A percentile compares a stretch with the other conserved stretches of the same genome.
Evolutionary conservation across 352 stramenopile genomes (phyloP).

Genomic region (Albugo candida): DNA sequence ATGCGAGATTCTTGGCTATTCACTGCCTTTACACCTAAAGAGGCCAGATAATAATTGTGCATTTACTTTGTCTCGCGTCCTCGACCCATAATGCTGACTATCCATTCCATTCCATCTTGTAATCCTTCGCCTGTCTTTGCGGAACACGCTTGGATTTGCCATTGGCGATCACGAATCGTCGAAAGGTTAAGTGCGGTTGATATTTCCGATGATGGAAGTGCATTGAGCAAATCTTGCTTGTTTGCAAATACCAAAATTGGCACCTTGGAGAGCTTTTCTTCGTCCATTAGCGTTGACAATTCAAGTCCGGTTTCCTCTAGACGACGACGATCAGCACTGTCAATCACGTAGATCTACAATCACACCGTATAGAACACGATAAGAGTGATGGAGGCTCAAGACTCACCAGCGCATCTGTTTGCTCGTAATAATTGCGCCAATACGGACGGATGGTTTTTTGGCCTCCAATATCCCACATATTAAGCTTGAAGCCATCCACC

Average conservation of each 20-base stretch:
- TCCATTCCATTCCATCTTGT: conserved; percentile 77
- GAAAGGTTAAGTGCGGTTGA: conserved; percentile 79
- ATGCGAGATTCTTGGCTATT: no score
- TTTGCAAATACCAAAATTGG: conserved; percentile 92
- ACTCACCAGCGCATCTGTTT: conserved; percentile 82
- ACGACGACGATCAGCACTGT: conserved; percentile 80
- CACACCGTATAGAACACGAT: not conserved
- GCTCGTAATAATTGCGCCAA: conserved; percentile 99
- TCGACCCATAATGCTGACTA: conserved; percentile 65
- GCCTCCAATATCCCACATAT: conserved; percentile 97
- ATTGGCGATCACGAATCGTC: conserved; percentile 76
- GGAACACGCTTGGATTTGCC: conserved; percentile 81
- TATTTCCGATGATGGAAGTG: conserved; percentile 77
- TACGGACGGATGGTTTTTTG: conserved; percentile 98
- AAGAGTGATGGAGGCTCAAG: not conserved
- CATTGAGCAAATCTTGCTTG: conserved; percentile 91
- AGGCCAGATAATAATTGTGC: no score
- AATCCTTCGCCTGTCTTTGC: conserved; percentile 80
- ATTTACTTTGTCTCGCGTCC: conserved; percentile 51
- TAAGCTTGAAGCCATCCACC: conserved; percentile 92
- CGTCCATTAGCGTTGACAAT: conserved; percentile 83
- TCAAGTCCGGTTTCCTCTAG: conserved; percentile 88
- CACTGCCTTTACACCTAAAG: no score
- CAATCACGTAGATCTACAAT: conserved; percentile 87
- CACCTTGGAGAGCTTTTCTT: conserved; percentile 86